Percentiles rank a stretch among this genome's conserved stretches.
phyloP scores from a whole-genome alignment of 768 basidiomycete species.

The Leccinellum albellum region DNA sequence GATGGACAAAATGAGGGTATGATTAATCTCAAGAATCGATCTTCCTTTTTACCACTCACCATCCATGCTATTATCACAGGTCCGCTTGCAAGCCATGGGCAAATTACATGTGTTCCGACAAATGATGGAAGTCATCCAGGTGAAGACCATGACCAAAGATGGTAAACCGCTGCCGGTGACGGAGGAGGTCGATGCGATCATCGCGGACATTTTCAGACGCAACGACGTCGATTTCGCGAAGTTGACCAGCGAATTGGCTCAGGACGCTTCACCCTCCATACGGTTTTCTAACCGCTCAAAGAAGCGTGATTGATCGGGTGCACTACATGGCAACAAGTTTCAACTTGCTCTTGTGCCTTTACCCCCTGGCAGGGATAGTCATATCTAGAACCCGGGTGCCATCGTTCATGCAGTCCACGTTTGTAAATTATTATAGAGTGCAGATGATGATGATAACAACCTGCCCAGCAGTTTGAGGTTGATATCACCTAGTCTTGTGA shows the following conservation, averaged over 20 bases:
- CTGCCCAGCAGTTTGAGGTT: background rate
- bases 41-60: background rate
- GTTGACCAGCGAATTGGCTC: slow-evolving; percentile 23
- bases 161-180: slow-evolving; percentile 23
- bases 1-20: slow-evolving; percentile 31
- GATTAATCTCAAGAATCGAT: background rate
- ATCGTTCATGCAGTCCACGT: background rate
- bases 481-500: slow-evolving; percentile 4
- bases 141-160: slow-evolving; percentile 27
- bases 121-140: slow-evolving; percentile 32
- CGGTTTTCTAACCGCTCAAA: slow-evolving; percentile 27
- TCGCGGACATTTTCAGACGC: slow-evolving; percentile 31
- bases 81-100: slow-evolving; percentile 28
- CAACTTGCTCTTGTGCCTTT: background rate
- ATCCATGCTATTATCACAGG: slow-evolving; percentile 8
- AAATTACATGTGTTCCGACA: slow-evolving; percentile 29
- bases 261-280: slow-evolving; percentile 14
- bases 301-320: slow-evolving; percentile 23
- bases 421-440: background rate
- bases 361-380: no score
- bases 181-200: slow-evolving; percentile 29
- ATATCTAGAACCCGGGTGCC: background rate
- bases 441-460: background rate
- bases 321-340: background rate
- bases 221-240: slow-evolving; percentile 31